phyloP scores from a whole-genome alignment of 2,329 filamentous ascomycete species.

The Alternaria tenuissima region DNA sequence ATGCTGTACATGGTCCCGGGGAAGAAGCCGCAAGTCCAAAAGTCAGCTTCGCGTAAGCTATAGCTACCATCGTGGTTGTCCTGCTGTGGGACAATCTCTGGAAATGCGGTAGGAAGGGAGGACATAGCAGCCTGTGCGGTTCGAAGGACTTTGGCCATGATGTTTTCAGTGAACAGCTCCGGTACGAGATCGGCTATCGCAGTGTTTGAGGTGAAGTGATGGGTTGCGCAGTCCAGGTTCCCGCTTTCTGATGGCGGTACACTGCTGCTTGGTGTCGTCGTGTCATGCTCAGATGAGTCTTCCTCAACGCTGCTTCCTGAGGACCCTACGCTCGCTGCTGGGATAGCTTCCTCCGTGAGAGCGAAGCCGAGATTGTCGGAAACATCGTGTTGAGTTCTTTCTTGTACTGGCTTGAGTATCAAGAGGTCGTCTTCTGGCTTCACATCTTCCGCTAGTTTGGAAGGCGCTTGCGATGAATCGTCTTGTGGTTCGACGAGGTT shows the following conservation, averaged over 20 bases:
- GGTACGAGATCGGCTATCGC: constrained; percentile 3
- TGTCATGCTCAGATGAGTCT: neutral
- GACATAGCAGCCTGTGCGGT: constrained; percentile 23
- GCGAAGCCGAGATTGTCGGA: neutral
- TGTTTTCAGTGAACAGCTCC: constrained; percentile 28
- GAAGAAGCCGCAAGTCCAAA: constrained; percentile 62
- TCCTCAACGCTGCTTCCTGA: neutral
- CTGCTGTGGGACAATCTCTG: constrained; percentile 27
- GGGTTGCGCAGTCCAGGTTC: neutral
- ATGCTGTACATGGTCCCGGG: constrained; percentile 56
- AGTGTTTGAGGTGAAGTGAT: neutral
- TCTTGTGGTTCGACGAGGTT: neutral
- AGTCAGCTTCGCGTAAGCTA: constrained; percentile 52
- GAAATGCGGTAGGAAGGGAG: constrained; percentile 24
- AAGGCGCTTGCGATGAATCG: neutral
- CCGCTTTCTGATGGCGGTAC: neutral
- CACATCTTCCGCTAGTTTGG: neutral
- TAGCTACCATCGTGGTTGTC: constrained; percentile 40
- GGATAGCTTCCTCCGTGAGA: neutral
- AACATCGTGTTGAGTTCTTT: neutral
- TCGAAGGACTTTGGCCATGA: constrained; percentile 27
- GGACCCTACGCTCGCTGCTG: neutral
- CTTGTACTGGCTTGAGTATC: neutral
- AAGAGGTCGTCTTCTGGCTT: neutral
- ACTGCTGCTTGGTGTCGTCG: neutral